phyloP scores from a whole-genome alignment of 2,329 filamentous ascomycete species.

The Aspergillus terreus region DNA sequence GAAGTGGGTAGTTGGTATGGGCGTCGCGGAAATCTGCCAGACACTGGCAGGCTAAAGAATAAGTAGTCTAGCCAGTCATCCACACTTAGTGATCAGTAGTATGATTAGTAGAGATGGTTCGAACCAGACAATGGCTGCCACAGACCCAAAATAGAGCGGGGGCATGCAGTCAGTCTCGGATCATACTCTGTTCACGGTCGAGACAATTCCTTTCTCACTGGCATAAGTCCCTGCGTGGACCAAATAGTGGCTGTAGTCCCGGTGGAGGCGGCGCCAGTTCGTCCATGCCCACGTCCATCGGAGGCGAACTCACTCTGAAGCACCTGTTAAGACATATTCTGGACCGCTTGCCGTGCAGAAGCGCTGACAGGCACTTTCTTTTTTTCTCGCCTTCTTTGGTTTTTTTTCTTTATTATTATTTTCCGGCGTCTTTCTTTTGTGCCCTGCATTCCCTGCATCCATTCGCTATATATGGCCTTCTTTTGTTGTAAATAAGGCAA shows the following conservation, averaged over 20 bases:
- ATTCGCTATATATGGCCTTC: slow-evolving; percentile 13
- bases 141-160: slow-evolving; percentile 22
- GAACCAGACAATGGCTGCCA: slow-evolving; percentile 8
- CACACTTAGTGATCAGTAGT: slow-evolving; percentile 6
- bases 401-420: slow-evolving; percentile 2
- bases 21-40: slow-evolving; percentile 9
- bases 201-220: slow-evolving; percentile 16
- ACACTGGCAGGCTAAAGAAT: slow-evolving; percentile 16
- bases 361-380: slow-evolving; percentile 15
- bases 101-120: slow-evolving; percentile 8
- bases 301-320: slow-evolving; percentile 10
- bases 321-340: slow-evolving; percentile 10
- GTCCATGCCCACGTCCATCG: slow-evolving; percentile 13
- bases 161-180: slow-evolving; percentile 16
- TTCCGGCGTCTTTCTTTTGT: slow-evolving; percentile 1
- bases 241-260: slow-evolving; percentile 11
- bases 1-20: slow-evolving; percentile 14
- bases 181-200: slow-evolving; percentile 11
- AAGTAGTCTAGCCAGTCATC: slow-evolving; percentile 18
- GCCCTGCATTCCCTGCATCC: slow-evolving; percentile 10
- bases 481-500: slow-evolving; percentile 19
- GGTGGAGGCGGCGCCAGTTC: slow-evolving; percentile 17
- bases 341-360: slow-evolving; percentile 12
- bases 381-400: slow-evolving; percentile 3
- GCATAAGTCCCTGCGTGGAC: slow-evolving; percentile 2